Base-by-base conservation (phyloP, 805 yeast species). In the Ogataea wickerhamii region DNA sequence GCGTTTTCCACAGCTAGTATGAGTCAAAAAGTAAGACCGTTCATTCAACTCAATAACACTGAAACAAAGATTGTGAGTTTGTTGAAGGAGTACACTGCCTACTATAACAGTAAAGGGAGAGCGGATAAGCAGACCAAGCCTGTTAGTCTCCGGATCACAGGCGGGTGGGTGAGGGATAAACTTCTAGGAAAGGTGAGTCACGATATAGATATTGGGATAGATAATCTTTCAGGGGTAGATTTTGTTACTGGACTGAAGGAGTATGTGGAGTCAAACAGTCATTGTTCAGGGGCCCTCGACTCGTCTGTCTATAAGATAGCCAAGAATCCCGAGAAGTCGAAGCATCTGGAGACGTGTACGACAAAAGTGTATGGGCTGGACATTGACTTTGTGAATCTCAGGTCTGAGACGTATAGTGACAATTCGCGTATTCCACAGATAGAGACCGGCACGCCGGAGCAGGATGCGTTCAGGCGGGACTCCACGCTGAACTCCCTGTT, bases 91-190 rank as follows among this genome's bases (percentile, higher is more conserved):
- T 60, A 58, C 27, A 52, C 61, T 2, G 32, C 37, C 12, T 37
- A 43, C 18, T 60, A 56, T 34, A 60, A 60, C 36, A 29, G 31
- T 11, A 12, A 19, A 8, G 33, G 19, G 4, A 31, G 36, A 3
- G 20, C 28, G 6, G 19, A 34, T 3, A n/a, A n/a, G n/a, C n/a
- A n/a, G n/a, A 36, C 26, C 11, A 38, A 50, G 33, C 57, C 58
- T 4, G 35, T 60, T n/a, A 45, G 47, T 3, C 68, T 85, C 11
- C 61, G 98, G 43, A 85, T 93, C 48, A 89, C 97, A 0, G 98
- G 98, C 24, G 98, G 98, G 0, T 91, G 98, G 98, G 98, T 93
- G 2, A 73, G 98, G 51, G 98, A 93, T 60, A 93, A 93, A 63
- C 66, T 93, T 20, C 66, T 93, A 21, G 95, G 95, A 0, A 71